Conservation (phyloP, 1,284 basidiomycete species). For the Ganoderma leucocontextum region DNA sequence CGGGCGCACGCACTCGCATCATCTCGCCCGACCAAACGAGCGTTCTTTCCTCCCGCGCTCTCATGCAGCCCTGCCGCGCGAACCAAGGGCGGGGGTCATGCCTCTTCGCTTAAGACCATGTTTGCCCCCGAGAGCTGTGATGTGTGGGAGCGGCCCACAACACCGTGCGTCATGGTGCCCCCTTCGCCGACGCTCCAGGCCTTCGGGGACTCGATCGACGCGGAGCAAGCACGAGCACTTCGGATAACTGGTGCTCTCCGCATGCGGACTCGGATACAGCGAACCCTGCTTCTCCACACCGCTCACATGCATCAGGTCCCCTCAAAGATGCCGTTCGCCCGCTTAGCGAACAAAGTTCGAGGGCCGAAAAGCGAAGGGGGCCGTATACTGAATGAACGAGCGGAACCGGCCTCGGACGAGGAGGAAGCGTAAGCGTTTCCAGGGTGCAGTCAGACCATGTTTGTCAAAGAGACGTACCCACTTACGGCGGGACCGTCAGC, state of each 20-base stretch:
- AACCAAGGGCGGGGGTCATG: neutral
- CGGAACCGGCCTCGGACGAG: neutral
- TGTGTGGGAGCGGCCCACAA: neutral
- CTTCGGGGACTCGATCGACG: constrained; percentile 7
- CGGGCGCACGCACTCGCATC: neutral
- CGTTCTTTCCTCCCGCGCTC: neutral
- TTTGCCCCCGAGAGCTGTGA: neutral
- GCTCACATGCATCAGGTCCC: constrained; percentile 13
- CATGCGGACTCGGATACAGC: neutral
- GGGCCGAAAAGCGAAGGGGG: constrained; percentile 4
- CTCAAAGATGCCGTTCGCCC: constrained; percentile 13
- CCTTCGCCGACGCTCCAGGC: neutral
- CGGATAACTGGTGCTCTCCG: neutral
- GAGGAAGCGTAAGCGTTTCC: constrained; percentile 4
- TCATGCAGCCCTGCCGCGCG: neutral
- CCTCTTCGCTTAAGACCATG: constrained; percentile 2
- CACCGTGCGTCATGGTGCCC: constrained; percentile 12
- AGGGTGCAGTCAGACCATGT: neutral
- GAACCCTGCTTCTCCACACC: neutral
- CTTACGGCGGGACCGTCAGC: neutral
- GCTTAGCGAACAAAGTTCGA: constrained; percentile 7
- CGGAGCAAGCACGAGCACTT: neutral
- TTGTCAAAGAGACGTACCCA: neutral
- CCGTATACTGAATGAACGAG: neutral
- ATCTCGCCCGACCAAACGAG: neutral